These are phyloP conservation scores for Nannochloropsis oceanica DNA, from an alignment of 108 stramenopile species.

Conservation along the genomic window DNA sequence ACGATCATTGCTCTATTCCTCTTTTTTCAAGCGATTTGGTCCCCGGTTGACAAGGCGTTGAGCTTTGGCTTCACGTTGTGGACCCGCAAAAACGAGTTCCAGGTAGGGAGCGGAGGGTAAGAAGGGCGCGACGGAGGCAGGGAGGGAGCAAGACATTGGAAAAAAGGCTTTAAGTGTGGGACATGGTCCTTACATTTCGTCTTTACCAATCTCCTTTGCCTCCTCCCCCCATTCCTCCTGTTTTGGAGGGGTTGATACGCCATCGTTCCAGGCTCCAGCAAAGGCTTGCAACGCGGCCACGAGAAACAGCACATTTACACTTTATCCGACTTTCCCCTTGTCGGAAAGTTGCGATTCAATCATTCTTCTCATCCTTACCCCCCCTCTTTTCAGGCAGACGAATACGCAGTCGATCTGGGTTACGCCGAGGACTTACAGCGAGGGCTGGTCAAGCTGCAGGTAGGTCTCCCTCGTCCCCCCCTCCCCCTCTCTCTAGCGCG, in stretches of 20 bases:
- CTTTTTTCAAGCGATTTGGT: slow-evolving; percentile 80
- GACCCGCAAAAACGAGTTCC: slow-evolving; percentile 55
- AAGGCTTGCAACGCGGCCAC: not conserved
- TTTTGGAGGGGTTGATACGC: not conserved
- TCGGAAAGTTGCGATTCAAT: not conserved
- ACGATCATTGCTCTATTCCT: slow-evolving; percentile 75
- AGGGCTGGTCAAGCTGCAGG: slow-evolving; percentile 83
- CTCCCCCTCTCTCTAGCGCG: too few species aligned
- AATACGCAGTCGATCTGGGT: slow-evolving; percentile 63
- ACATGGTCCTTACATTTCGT: not conserved
- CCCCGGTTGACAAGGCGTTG: slow-evolving; percentile 86
- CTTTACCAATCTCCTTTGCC: not conserved
- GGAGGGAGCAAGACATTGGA: too few species aligned
- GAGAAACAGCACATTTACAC: not conserved
- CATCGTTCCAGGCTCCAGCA: not conserved
- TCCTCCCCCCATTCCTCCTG: not conserved
- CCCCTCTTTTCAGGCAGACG: slow-evolving; percentile 69
- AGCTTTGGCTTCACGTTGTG: slow-evolving; percentile 68
- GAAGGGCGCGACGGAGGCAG: too few species aligned
- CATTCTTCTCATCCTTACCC: not conserved
- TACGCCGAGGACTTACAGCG: slow-evolving; percentile 62
- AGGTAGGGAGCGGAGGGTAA: not conserved
- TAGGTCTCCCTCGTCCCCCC: slow-evolving; percentile 87
- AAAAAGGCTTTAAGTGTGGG: not conserved
- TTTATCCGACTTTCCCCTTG: not conserved